Conservation (phyloP, 2,329 filamentous ascomycete genomes). For the Ceratocystis diversiconidia region DNA sequence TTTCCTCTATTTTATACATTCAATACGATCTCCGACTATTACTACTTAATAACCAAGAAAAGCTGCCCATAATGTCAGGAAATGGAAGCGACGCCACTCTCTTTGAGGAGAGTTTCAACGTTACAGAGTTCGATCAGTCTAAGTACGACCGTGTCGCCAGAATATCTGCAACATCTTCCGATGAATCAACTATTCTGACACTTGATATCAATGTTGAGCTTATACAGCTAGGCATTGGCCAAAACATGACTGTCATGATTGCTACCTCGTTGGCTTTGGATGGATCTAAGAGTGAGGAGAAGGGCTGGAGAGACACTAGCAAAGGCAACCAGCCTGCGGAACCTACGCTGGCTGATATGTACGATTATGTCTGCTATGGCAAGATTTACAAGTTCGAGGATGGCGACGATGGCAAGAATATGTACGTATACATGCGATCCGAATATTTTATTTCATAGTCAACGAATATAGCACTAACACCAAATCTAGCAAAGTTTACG, state of each 20-base stretch:
- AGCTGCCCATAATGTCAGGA: conserved; percentile 29
- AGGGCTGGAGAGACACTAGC: conserved; percentile 66
- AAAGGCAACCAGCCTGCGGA: conserved; percentile 38
- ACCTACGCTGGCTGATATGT: conserved; percentile 58
- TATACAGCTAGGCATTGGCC: conserved; percentile 38
- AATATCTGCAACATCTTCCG: conserved; percentile 60
- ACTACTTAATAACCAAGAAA: not conserved
- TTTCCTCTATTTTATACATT: not conserved
- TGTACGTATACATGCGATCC: conserved; percentile 46
- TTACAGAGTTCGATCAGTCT: conserved; percentile 62
- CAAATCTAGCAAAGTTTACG: conserved; percentile 63
- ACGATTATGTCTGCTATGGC: conserved; percentile 76
- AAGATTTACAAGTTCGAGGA: conserved; percentile 86
- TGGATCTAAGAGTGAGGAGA: conserved; percentile 61
- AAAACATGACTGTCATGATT: conserved; percentile 66
- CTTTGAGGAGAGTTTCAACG: conserved; percentile 81
- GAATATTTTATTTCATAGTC: not conserved
- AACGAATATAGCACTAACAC: conserved; percentile 1
- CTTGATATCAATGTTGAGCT: conserved; percentile 93
- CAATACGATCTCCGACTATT: not conserved
- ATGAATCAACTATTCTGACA: conserved; percentile 60
- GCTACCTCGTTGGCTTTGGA: conserved; percentile 78
- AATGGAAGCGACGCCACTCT: conserved; percentile 74
- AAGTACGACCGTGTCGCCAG: conserved; percentile 96
- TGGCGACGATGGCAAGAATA: conserved; percentile 61